These are phyloP conservation scores for Penicillium longicatenatum DNA, from an alignment of 495 filamentous ascomycete genomes.

Conservation along the genomic window DNA sequence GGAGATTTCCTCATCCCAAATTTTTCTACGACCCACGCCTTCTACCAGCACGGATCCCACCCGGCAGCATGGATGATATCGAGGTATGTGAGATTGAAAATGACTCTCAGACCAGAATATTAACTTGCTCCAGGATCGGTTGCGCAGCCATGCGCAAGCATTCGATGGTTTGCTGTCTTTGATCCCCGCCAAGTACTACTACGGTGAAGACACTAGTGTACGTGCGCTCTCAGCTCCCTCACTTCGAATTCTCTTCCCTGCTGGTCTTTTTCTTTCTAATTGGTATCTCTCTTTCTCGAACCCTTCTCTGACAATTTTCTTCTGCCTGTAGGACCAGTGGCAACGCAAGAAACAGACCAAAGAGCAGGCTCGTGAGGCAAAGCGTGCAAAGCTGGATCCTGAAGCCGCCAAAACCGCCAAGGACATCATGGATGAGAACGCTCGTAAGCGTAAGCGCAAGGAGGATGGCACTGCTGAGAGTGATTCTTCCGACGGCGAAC, in stretches of 20 bases:
- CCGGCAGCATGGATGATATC: conserved; percentile 46
- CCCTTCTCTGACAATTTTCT: conserved; percentile 37
- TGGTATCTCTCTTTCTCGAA: conserved; percentile 9
- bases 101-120: neutral
- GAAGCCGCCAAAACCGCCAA: conserved; percentile 73
- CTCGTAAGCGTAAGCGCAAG: conserved; percentile 64
- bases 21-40: conserved; percentile 13
- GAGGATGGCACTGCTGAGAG: conserved; percentile 49
- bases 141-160: conserved; percentile 80
- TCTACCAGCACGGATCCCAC: conserved; percentile 23
- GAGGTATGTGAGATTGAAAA: conserved; percentile 38
- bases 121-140: conserved; percentile 62
- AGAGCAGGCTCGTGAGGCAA: conserved; percentile 73
- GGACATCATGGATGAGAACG: conserved; percentile 81
- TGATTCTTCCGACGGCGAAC: conserved; percentile 46
- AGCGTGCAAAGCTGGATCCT: conserved; percentile 82
- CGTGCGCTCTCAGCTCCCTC: conserved; percentile 38
- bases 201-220: conserved; percentile 83
- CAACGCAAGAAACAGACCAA: conserved; percentile 86
- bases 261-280: conserved; percentile 2
- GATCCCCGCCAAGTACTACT: conserved; percentile 92
- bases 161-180: conserved; percentile 91
- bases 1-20: conserved; percentile 11
- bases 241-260: conserved; percentile 8
- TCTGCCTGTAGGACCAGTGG: conserved; percentile 73